Conservation (phyloP, 306 rosid genomes). For the Sindora glabra region DNA sequence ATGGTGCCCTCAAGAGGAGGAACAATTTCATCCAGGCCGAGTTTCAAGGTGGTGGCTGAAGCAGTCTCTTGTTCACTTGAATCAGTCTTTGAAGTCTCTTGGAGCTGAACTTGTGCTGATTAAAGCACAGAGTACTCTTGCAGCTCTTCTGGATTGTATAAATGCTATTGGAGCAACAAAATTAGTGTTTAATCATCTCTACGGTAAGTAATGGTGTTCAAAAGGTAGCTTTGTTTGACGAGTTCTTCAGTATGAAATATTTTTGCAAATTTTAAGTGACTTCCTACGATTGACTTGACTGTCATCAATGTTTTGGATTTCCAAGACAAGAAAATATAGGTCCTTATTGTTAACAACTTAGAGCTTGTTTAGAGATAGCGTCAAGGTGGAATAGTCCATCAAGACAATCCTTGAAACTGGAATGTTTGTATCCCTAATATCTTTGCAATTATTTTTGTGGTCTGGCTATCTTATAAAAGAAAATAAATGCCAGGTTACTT, state of each 20-base stretch:
- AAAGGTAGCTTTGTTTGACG: conserved; percentile 11
- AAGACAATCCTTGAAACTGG: neutral
- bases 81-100: conserved; percentile 70
- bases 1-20: conserved; percentile 93
- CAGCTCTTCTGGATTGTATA: conserved; percentile 64
- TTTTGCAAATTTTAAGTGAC: neutral
- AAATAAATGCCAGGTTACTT: no score
- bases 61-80: conserved; percentile 70
- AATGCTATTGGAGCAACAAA: conserved; percentile 63
- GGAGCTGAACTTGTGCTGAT: conserved; percentile 75
- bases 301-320: conserved; percentile 25
- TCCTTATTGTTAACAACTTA: neutral
- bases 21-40: conserved; percentile 74
- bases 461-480: no score
- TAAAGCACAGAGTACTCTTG: conserved; percentile 55
- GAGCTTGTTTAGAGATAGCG: neutral
- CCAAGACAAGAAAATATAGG: neutral
- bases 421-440: neutral
- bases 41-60: conserved; percentile 99
- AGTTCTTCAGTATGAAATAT: neutral
- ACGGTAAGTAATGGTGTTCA: conserved; percentile 45
- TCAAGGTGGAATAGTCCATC: conserved; percentile 6
- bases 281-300: no score
- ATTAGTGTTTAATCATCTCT: conserved; percentile 81
- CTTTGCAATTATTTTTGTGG: neutral